Conservation (phyloP, 495 filamentous ascomycete species). For the Xylaria bambusicola region DNA sequence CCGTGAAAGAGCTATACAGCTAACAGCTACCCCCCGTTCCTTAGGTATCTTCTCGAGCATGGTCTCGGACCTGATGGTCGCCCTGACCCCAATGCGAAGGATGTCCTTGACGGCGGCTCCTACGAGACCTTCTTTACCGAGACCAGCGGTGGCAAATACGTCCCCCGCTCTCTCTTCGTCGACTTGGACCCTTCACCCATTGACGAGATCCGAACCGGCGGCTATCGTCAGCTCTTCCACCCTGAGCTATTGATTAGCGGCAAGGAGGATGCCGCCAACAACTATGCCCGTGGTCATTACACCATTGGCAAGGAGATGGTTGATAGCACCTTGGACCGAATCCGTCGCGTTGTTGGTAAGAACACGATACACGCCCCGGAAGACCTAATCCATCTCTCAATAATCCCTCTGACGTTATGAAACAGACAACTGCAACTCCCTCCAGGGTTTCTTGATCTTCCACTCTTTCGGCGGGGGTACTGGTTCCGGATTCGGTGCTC, state of each 20-base stretch:
- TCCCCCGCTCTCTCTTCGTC: slow-evolving; percentile 86
- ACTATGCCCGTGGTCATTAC: slow-evolving; percentile 94
- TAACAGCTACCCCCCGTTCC: slow-evolving; percentile 25
- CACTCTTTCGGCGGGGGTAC: slow-evolving; percentile 94
- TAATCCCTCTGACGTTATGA: background rate
- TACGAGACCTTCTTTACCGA: slow-evolving; percentile 93
- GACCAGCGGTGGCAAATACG: slow-evolving; percentile 83
- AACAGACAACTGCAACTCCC: slow-evolving; percentile 83
- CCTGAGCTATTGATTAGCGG: slow-evolving; percentile 85
- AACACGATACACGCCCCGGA: background rate
- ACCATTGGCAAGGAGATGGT: slow-evolving; percentile 91
- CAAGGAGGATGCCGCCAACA: slow-evolving; percentile 94
- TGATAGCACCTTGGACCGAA: slow-evolving; percentile 78
- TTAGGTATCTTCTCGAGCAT: slow-evolving; percentile 88
- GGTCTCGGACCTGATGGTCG: slow-evolving; percentile 78
- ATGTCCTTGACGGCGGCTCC: slow-evolving; percentile 65
- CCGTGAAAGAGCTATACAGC: background rate
- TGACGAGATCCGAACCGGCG: slow-evolving; percentile 85
- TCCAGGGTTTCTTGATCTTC: slow-evolving; percentile 92
- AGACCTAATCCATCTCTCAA: background rate
- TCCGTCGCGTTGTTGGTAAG: slow-evolving; percentile 80
- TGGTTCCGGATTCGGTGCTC: slow-evolving; percentile 85
- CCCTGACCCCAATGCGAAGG: slow-evolving; percentile 63
- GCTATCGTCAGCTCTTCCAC: slow-evolving; percentile 85
- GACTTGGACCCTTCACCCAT: slow-evolving; percentile 89